phyloP scores from a whole-genome alignment of 352 stramenopile species.

The Pythium catenulatum region DNA sequence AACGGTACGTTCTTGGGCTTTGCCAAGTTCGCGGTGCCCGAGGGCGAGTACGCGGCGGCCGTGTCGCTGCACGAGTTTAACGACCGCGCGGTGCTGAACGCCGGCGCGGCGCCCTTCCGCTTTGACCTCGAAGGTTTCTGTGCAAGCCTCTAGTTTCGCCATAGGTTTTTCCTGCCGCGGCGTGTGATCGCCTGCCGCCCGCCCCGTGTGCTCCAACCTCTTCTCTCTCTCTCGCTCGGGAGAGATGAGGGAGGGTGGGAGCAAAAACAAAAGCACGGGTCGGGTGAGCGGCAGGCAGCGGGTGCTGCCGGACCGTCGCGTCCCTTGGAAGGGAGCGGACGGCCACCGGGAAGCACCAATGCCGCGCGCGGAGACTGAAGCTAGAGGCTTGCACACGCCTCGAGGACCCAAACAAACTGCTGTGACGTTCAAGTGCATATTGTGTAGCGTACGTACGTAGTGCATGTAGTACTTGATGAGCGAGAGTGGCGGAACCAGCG shows the following conservation, averaged over 20 bases:
- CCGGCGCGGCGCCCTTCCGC: constrained; percentile 81
- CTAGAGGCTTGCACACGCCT: constrained; percentile 60
- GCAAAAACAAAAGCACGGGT: background rate
- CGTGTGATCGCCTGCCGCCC: background rate
- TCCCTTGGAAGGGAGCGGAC: background rate
- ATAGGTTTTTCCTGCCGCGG: constrained; percentile 1
- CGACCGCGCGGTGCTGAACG: constrained; percentile 84
- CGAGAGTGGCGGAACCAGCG: no score
- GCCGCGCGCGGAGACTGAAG: constrained; percentile 42
- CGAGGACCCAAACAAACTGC: constrained; percentile 50
- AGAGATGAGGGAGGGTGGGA: background rate
- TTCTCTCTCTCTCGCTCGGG: background rate
- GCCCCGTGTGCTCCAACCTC: no score
- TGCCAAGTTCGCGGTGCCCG: constrained; percentile 67
- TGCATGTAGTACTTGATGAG: no score
- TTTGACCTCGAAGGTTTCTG: constrained; percentile 94
- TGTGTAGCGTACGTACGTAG: background rate
- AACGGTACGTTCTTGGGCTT: constrained; percentile 82
- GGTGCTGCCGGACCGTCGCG: constrained; percentile 42
- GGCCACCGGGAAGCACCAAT: constrained; percentile 55
- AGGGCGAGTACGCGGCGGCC: constrained; percentile 82
- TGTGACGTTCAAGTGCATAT: constrained; percentile 46
- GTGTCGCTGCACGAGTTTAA: constrained; percentile 89
- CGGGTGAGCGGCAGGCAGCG: background rate
- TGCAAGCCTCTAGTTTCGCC: constrained; percentile 85